Percentiles rank a stretch among this genome's conserved stretches.
Evolutionary conservation across 441 rosid genomes (phyloP).

Genomic region (Croton laevigatus): DNA sequence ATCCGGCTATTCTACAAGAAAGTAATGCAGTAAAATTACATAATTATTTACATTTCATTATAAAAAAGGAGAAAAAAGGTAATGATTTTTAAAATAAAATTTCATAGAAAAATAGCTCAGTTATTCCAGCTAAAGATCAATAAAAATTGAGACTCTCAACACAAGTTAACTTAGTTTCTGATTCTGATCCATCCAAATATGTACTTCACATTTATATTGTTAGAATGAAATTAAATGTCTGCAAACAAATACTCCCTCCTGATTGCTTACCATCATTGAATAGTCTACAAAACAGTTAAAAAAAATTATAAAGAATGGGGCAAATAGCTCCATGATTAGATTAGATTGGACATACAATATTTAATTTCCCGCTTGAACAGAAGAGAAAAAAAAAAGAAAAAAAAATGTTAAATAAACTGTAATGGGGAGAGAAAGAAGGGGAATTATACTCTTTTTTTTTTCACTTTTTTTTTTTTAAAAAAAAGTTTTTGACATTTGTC

Average conservation of each 20-base stretch:
- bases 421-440: constrained; percentile 13
- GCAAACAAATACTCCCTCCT: constrained; percentile 21
- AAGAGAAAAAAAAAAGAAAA: constrained; percentile 13
- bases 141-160: background rate
- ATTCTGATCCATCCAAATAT: background rate
- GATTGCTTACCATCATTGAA: constrained; percentile 7
- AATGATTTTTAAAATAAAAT: no score
- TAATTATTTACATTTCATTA: no score
- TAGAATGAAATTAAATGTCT: constrained; percentile 20
- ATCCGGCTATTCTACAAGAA: no score
- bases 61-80: no score
- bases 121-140: background rate
- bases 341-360: constrained; percentile 45
- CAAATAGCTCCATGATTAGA: constrained; percentile 46
- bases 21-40: no score
- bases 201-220: constrained; percentile 18
- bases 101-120: background rate
- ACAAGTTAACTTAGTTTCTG: background rate
- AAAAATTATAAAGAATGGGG: constrained; percentile 14
- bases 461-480: background rate
- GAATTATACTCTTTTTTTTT: background rate
- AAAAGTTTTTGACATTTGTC: constrained; percentile 4
- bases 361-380: constrained; percentile 28
- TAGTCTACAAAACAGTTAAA: constrained; percentile 8
- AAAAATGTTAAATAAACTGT: constrained; percentile 25